Evolutionary conservation across 495 filamentous ascomycete genomes (phyloP), one percentile per base, ranked within the genome.

Genomic region (Pyrenula aspistea): DNA sequence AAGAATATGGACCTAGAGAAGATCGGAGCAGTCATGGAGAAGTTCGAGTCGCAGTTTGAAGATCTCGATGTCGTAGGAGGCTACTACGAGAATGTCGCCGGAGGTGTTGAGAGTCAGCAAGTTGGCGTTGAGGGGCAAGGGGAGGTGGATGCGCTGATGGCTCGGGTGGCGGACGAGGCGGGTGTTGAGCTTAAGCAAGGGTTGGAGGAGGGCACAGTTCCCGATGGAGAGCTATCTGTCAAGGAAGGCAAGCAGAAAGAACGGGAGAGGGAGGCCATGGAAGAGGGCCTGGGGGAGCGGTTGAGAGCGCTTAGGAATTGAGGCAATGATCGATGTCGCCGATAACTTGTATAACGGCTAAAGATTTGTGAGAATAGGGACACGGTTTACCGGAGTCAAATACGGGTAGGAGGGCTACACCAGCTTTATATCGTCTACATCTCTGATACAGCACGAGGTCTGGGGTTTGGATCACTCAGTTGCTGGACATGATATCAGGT

Each of bases 1-100:
- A 83, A 80, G 25, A 67, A 68, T 22, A 86, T 87, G 77, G 86
- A 89, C 64, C 76, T 87, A 48, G 86, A 89, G 67, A 79, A 78
- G 67, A 80, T 83, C 57, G 25, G 56, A 51, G 74, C 74, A 25
- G 69, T 74, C 23, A 89, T 92, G 75, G 88, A 91, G 64, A 82
- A 83, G 62, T 91, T 89, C 75, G 84, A 89, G 67, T 76, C 78
- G 50, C 87, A 92, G 68, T 90, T 89, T 72, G 88, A 91, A 63
- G 86, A 91, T 61, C 82, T 91, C 57, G 88, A 89, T 67, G 86
- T 91, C 61, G 82, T 79, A 63, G 89, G 86, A 53, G 84, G 83
- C 22, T 89, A 89, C 70, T 90, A 90, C 72, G 85, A 90, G 69
- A 83, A 83, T 51, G 91, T 88, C 0, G 84, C 85, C 12, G 80